phyloP scores from a whole-genome alignment of 148 eudicot species.

The Nepenthes gracilis region DNA sequence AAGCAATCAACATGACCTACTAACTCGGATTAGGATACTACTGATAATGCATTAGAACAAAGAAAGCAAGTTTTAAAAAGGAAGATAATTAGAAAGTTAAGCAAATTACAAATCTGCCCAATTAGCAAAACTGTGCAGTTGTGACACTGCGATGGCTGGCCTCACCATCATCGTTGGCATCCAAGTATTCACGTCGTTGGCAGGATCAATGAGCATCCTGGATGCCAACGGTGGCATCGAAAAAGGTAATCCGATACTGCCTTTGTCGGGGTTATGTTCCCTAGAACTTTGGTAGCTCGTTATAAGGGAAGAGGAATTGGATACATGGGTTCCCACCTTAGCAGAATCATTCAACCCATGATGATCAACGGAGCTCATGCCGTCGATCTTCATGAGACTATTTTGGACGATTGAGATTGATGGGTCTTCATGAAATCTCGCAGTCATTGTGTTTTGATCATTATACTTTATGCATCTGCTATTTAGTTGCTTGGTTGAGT shows the following conservation, averaged over 20 bases:
- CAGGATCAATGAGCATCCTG: constrained; percentile 22
- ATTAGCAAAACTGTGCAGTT: constrained; percentile 61
- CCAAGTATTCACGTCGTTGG: constrained; percentile 27
- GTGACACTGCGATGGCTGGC: constrained; percentile 28
- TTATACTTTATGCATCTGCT: not conserved
- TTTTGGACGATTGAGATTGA: constrained; percentile 15
- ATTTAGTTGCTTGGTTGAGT: constrained; percentile 14
- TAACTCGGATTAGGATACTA: too few relatives aligned
- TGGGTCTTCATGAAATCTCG: constrained; percentile 9
- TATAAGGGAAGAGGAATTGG: constrained; percentile 37
- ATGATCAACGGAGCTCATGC: constrained; percentile 12
- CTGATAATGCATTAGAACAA: too few relatives aligned
- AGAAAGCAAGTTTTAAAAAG: too few relatives aligned
- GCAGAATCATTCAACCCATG: constrained; percentile 10
- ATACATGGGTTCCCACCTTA: constrained; percentile 18
- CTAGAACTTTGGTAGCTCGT: constrained; percentile 48
- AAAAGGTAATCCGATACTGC: constrained; percentile 27
- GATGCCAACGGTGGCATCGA: constrained; percentile 36
- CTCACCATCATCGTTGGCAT: constrained; percentile 35
- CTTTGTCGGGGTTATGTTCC: constrained; percentile 52
- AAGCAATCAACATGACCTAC: too few relatives aligned
- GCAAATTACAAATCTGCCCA: constrained; percentile 42
- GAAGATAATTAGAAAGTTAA: too few relatives aligned
- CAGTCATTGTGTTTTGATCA: constrained; percentile 6
- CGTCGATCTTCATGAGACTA: constrained; percentile 6